Evolutionary conservation across 169 alveolate genomes (phyloP).

Genomic region (Eimeria acervulina): DNA sequence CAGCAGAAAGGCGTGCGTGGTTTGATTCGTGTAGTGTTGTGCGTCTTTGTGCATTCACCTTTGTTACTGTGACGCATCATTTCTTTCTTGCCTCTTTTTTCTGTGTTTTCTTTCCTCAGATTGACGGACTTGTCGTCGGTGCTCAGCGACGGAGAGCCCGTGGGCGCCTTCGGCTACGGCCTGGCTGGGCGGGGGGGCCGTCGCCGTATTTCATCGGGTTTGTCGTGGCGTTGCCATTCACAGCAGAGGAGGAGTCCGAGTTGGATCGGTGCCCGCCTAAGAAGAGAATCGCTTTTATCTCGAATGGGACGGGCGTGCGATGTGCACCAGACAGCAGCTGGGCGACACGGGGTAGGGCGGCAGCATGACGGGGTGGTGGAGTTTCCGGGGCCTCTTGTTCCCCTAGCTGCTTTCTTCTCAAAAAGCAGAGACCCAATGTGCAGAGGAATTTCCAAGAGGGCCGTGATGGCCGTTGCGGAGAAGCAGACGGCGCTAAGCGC

Average conservation of each 20-base stretch:
- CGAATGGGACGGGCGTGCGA: constrained; percentile 31
- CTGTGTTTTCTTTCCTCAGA: background rate
- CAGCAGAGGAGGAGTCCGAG: constrained; percentile 41
- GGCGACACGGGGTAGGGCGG: constrained; percentile 3
- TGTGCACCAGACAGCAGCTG: background rate
- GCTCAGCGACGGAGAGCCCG: constrained; percentile 60
- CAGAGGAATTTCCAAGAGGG: background rate
- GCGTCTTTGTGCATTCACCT: background rate
- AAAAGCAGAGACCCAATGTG: constrained; percentile 72
- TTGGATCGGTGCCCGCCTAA: background rate
- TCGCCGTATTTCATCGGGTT: constrained; percentile 19
- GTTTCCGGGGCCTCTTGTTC: constrained; percentile 67
- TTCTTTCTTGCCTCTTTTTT: too few relatives aligned
- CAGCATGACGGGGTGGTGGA: constrained; percentile 68
- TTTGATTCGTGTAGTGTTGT: background rate
- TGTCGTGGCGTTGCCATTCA: constrained; percentile 41
- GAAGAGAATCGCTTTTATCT: constrained; percentile 2
- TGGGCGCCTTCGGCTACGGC: constrained; percentile 73
- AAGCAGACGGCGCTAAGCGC: constrained; percentile 40
- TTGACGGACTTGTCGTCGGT: constrained; percentile 62
- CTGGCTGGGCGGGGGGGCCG: constrained; percentile 71
- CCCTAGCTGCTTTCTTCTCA: constrained; percentile 66
- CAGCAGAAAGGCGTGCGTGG: background rate
- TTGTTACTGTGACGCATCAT: background rate
- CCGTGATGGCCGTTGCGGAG: constrained; percentile 11